These are phyloP conservation scores for Tolypocladium album DNA, from an alignment of 2,329 filamentous ascomycete species.

Conservation along the genomic window DNA sequence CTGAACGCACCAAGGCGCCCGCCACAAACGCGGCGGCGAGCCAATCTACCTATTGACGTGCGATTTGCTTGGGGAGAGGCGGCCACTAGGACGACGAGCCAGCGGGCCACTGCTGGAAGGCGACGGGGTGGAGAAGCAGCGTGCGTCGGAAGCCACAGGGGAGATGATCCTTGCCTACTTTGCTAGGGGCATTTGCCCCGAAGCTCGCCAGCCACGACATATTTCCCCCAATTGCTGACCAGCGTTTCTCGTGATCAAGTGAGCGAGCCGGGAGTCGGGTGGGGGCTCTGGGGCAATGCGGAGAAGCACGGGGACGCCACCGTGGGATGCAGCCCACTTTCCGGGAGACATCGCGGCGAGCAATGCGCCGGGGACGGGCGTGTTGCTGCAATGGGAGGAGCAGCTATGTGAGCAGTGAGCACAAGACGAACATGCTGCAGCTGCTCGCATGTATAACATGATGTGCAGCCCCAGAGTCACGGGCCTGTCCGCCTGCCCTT, in stretches of 20 bases:
- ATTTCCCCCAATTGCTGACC: not conserved
- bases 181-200: not conserved
- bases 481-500: not conserved
- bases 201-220: not conserved
- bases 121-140: not conserved
- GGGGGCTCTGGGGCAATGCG: not conserved
- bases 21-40: not conserved
- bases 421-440: not conserved
- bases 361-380: not conserved
- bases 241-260: not conserved
- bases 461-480: not conserved
- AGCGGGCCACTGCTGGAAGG: not conserved
- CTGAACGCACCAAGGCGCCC: not conserved
- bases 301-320: not conserved
- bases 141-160: not conserved
- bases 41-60: not conserved
- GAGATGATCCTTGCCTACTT: not conserved
- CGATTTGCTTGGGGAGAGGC: not conserved
- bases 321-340: not conserved
- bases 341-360: not conserved
- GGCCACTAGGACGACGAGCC: not conserved
- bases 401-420: not conserved
- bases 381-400: not conserved
- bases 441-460: not conserved
- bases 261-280: not conserved